Evolutionary conservation across 2,329 filamentous ascomycete species (phyloP).

Genomic region (Beauveria brongniartii): DNA sequence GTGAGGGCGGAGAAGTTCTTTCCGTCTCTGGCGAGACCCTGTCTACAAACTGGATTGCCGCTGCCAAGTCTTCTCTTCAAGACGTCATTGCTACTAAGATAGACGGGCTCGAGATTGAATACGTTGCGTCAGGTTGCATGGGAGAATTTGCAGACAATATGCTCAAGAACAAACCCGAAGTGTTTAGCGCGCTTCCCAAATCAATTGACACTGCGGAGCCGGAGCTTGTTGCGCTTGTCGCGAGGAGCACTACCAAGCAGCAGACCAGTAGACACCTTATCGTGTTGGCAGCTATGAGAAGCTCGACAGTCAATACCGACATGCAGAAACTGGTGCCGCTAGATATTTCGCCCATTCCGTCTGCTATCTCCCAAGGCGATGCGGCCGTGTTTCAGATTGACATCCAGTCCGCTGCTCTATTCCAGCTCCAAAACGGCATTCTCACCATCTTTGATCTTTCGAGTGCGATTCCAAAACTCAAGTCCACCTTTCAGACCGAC

Average conservation of each 20-base stretch:
- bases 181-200: constrained; percentile 42
- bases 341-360: constrained; percentile 30
- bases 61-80: constrained; percentile 26
- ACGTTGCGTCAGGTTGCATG: constrained; percentile 36
- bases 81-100: constrained; percentile 25
- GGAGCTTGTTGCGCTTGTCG: constrained; percentile 48
- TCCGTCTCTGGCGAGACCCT: constrained; percentile 50
- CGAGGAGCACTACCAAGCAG: constrained; percentile 25
- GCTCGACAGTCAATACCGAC: constrained; percentile 18
- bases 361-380: constrained; percentile 14
- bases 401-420: constrained; percentile 52
- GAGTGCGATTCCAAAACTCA: constrained; percentile 51
- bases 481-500: constrained; percentile 43
- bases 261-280: constrained; percentile 24
- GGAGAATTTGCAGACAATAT: constrained; percentile 45
- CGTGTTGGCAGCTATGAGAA: constrained; percentile 25
- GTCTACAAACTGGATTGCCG: constrained; percentile 26
- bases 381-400: constrained; percentile 46
- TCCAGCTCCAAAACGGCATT: constrained; percentile 46
- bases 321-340: constrained; percentile 30
- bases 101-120: constrained; percentile 38
- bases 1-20: constrained; percentile 51
- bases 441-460: constrained; percentile 58
- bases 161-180: constrained; percentile 46
- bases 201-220: constrained; percentile 34